Base-by-base conservation (phyloP, 75 land plant genomes). In the Selaginella tamariscina region DNA sequence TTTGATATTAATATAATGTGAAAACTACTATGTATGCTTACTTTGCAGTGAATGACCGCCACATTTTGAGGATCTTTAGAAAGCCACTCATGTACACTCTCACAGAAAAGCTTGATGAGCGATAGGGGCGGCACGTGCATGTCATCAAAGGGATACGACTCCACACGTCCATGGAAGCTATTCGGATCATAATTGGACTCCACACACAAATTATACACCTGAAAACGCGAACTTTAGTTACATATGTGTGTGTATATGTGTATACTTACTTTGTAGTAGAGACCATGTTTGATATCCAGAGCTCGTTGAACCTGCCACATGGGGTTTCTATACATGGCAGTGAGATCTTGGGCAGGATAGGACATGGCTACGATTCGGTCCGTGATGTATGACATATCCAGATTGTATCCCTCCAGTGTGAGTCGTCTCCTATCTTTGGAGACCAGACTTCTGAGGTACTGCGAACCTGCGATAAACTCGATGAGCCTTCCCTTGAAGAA, bases 381-480 rank as follows among this genome's bases (percentile, higher is more conserved):
- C 27, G 88, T 83, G 44, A 86, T 86, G 33, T 83, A 86, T 5
- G 86, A 75, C 88, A 86, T 83, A 68, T 86, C 88, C 54, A 86
- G 77, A 60, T 83, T 82, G 33, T 76, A 86, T 15, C 88, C 85
- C 0, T 29, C 83, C 65, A 79, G 71, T 0, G 78, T 73, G 78
- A 86, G 74, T 21, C 88, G 64, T 71, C 88, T 71, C 27, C 88
- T 30, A 64, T 82, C 63, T 77, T 81, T 86, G 2, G 88, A 86
- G 13, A 86, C 88, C 32, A 86, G 70, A 55, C 79, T 81, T 1
- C 88, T 77, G 21, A 86, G 68, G 54, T 68, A 82, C 55, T 39
- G 49, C 49, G 49, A 39, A 5, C 49, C 49, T 5, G 49, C 49
- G 15, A 39, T 39, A 15, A 39, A 39, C 15, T 39, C 49, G 49